Evolutionary conservation across 2,329 filamentous ascomycete species (phyloP), one percentile per base, ranked within the genome.

Genomic region (Diaporthe ilicicola): DNA sequence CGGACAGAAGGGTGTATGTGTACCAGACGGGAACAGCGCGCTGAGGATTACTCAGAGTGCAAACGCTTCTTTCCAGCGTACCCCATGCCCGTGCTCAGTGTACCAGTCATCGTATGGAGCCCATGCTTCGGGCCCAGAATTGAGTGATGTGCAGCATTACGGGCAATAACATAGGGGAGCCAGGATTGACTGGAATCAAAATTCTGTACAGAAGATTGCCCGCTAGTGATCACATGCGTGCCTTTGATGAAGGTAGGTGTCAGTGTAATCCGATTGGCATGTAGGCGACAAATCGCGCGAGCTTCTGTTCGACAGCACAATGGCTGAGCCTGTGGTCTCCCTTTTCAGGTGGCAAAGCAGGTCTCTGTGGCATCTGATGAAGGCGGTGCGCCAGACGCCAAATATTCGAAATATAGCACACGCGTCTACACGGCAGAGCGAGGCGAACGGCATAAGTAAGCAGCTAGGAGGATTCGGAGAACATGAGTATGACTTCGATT

Each of bases 281-380:
- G 50, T 27, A 53, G 22, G 50, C 15, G 24, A 3, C 7, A 17
- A 44, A 59, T 32, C 12, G 55, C 37, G 19, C 37, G 55, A 59
- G 55, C 37, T 59, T 59, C 37, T 51, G 34, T 15, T 48, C 37
- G 15, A 59, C n/a, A 66, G 39, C 67, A 70, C 70, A 72, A 67
- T 72, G 70, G 59, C 48, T 66, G 13, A 70, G 50, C 70, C 70
- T 51, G 59, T 39, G 50, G 37, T 70, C 2, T 69, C 70, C 48
- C 55, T 66, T 65, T 72, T 67, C 44, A 72, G 66, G 56, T 67
- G 56, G 50, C 56, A 66, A 67, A 72, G 70, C 32, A 72, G 67
- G 56, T 22, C 66, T 53, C 70, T 50, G 66, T 72, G 42, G 34
- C 70, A 53, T 70, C 19, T 61, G 17, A 37, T 72, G 59, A 51